Base-by-base conservation (phyloP, 1,284 basidiomycete genomes). In the Coniferiporia sulphurascens region DNA sequence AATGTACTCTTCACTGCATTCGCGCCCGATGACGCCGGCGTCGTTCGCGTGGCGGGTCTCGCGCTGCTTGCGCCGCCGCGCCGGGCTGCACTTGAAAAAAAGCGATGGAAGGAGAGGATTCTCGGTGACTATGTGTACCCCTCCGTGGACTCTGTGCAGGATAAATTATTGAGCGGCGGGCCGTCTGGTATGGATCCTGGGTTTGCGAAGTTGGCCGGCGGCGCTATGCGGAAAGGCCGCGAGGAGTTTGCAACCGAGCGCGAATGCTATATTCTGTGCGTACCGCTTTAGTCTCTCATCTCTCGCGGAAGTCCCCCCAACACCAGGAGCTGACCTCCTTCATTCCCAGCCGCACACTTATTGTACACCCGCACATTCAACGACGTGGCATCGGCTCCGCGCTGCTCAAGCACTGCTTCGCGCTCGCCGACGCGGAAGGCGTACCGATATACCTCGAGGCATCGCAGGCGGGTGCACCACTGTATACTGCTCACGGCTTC, bases 111-210 rank as follows among this genome's bases (percentile, higher is more conserved):
- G 27, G 54, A 56, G 7, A 48, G 59, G 12, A 13, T 57, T 21
- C 35, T 61, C 27, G 50, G 35, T 8, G 59, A 61, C 22, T 46
- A 55, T 22, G 59, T 61, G 17, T 53, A 52, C 34, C 59, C 59
- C 27, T 19, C 55, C 7, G 53, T 61, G 19, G 50, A 56, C 12
- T 43, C 15, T 15, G 44, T 61, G 12, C 32, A 35, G 22, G 45
- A 53, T 36, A 52, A 34, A 19, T 13, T 61, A 9, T 13, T n/a
- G 38, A 27, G 27, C 27, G 46, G 41, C 13, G 59, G 52, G 38
- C 21, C 38, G 7, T 22, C 38, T 41, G 59, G 59, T 22, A 41
- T 32, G 35, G 49, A 61, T 48, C 17, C 12, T 4, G 27, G 22
- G 15, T 38, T 57, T 27, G 4, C n/a, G 48, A 32, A 27, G 3